Base-by-base conservation (phyloP, 305 asterid species). In the Lippia alba region DNA sequence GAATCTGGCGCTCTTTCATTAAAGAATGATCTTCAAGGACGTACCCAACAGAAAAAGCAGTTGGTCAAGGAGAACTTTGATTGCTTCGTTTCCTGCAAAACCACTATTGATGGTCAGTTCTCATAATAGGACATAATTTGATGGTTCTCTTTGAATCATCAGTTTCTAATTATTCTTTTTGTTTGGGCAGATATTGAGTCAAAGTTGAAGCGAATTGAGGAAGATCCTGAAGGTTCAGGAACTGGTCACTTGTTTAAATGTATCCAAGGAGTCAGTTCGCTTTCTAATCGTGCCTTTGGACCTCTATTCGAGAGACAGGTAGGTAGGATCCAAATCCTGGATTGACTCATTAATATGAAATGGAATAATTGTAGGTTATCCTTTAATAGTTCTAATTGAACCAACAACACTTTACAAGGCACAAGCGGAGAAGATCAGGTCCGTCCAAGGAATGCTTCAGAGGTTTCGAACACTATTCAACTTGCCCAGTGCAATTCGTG, bases 401-500 rank as follows among this genome's bases (percentile, higher is more conserved):
- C 56, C 64, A 65, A 39, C 30, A 24, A 18, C 56, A 51, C 61
- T 77, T 76, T 49, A 81, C 64, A 58, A 95, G 99, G 96, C 97
- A 33, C 99, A 95, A 89, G 90, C 97, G 34, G 99, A 95, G 82
- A 95, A 95, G 85, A 89, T 92, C 74, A 87, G 99, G 81, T 95
- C 99, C 72, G 98, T 95, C 73, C 99, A 95, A 83, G 98, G 99
- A 72, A 92, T 95, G 98, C 96, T 94, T 74, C 99, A 94, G 83
- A 92, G 99, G 82, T 94, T 94, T 74, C 91, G 99, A 74, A 94
- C 99, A n/a, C 86, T 94, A 68, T 94, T 94, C 75, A 94, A 94
- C 90, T 81, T 94, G 83, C 99, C 99, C 59, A 94, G 99, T 83
- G 86, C 97, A 15, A 94, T 94, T 73, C 96, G 99, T 40, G 96